Percentiles rank a stretch among this genome's conserved stretches.
phyloP scores from a whole-genome alignment of 495 filamentous ascomycete genomes.

The Neurospora sp. region DNA sequence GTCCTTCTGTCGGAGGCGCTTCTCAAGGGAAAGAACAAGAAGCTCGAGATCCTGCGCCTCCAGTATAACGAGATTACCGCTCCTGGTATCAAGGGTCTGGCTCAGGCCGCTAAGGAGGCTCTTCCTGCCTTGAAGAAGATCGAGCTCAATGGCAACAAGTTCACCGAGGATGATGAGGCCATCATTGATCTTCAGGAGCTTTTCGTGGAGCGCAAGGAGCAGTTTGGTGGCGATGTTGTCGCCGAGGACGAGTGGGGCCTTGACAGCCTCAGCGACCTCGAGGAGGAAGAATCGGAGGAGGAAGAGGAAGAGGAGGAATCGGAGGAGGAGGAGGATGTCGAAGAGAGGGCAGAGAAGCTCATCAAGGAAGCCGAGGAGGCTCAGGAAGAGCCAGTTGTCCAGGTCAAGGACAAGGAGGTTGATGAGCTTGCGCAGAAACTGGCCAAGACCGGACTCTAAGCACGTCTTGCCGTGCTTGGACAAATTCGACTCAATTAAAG shows the following conservation, averaged over 20 bases:
- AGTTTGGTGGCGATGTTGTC: constrained; percentile 46
- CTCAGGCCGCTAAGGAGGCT: constrained; percentile 48
- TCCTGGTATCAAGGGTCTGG: constrained; percentile 57
- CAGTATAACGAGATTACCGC: constrained; percentile 93
- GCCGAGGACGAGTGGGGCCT: constrained; percentile 69
- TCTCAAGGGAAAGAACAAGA: constrained; percentile 60
- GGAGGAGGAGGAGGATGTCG: constrained; percentile 50
- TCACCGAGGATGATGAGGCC: constrained; percentile 69
- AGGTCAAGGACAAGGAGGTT: constrained; percentile 66
- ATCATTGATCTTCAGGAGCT: constrained; percentile 40
- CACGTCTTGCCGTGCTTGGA: background rate
- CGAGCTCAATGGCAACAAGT: constrained; percentile 94
- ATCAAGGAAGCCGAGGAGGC: constrained; percentile 62
- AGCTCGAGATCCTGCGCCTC: constrained; percentile 66
- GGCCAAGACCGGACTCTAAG: constrained; percentile 48
- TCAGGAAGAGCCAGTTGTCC: constrained; percentile 61
- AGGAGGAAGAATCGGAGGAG: constrained; percentile 63
- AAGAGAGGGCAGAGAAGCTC: constrained; percentile 53
- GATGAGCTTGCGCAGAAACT: constrained; percentile 70
- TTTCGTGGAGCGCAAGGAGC: constrained; percentile 49
- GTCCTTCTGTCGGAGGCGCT: constrained; percentile 63
- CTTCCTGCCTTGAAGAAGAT: constrained; percentile 69
- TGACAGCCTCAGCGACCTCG: constrained; percentile 74
- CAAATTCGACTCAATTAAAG: background rate
- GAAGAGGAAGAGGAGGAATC: constrained; percentile 60